These are phyloP conservation scores for Triangularia setosa DNA, from an alignment of 2,329 filamentous ascomycete genomes.

Conservation along the genomic window DNA sequence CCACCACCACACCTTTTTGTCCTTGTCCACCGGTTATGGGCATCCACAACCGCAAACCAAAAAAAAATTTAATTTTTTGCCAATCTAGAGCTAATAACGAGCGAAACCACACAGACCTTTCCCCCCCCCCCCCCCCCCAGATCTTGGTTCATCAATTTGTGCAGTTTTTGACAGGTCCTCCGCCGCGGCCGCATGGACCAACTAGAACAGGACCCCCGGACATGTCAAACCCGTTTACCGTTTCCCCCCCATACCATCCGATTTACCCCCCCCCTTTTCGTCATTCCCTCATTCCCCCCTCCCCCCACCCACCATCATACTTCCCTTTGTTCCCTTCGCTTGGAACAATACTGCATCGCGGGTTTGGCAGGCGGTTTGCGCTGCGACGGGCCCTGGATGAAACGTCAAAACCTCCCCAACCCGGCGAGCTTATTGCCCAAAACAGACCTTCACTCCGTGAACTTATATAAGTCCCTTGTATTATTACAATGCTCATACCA, in stretches of 20 bases:
- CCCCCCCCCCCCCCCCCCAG: neutral
- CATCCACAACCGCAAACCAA: neutral
- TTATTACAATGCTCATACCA: neutral
- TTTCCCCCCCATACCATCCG: neutral
- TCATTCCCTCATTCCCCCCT: neutral
- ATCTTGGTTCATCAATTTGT: constrained; percentile 10
- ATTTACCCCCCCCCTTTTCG: neutral
- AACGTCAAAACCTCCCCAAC: neutral
- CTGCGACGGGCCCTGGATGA: too few relatives aligned
- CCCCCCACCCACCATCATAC: neutral
- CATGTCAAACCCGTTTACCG: neutral
- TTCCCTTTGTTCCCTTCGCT: neutral
- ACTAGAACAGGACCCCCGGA: neutral
- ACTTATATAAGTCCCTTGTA: neutral
- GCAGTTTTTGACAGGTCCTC: constrained; percentile 5
- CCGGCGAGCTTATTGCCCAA: constrained; percentile 3
- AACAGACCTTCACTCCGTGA: neutral
- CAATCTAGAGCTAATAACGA: neutral
- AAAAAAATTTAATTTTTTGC: too few relatives aligned
- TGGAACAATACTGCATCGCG: neutral
- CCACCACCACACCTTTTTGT: too few relatives aligned
- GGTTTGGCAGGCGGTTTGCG: neutral
- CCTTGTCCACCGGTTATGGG: too few relatives aligned
- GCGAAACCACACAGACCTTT: neutral
- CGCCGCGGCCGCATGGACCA: neutral